Percentiles rank a stretch among this genome's conserved stretches.
phyloP scores from a whole-genome alignment of 2,329 filamentous ascomycete genomes.

The Aspergillus alliaceus region DNA sequence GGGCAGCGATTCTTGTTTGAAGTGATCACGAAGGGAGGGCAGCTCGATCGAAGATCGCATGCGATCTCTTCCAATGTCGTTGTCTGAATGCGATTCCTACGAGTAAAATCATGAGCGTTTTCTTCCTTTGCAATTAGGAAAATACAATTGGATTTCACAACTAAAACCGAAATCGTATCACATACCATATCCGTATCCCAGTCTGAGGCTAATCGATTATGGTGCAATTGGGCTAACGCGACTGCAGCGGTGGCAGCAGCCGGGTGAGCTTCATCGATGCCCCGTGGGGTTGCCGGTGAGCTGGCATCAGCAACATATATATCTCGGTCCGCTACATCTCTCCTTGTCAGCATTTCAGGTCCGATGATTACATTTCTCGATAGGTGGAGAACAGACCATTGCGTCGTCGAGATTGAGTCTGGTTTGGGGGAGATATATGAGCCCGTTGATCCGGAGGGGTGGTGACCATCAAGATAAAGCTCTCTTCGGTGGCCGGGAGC shows the following conservation, averaged over 20 bases:
- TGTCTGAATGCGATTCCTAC: conserved; percentile 71
- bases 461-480: conserved; percentile 94
- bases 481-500: conserved; percentile 95
- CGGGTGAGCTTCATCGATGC: conserved; percentile 67
- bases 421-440: conserved; percentile 50
- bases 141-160: neutral
- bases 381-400: conserved; percentile 35
- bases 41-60: conserved; percentile 69
- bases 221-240: conserved; percentile 80
- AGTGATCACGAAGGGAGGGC: conserved; percentile 65
- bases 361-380: neutral
- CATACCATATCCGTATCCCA: conserved; percentile 77
- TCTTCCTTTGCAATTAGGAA: neutral
- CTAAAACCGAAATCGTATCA: conserved; percentile 36
- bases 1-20: conserved; percentile 73
- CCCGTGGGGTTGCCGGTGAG: conserved; percentile 67
- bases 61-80: conserved; percentile 63
- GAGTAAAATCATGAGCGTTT: conserved; percentile 1
- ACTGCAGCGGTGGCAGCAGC: conserved; percentile 77
- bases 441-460: conserved; percentile 75
- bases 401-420: conserved; percentile 34
- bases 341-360: conserved; percentile 8
- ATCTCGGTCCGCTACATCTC: conserved; percentile 63
- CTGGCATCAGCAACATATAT: conserved; percentile 68
- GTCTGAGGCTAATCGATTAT: conserved; percentile 72